Evolutionary conservation across 75 land plant genomes (phyloP), one percentile per base, ranked within the genome.

Genomic region (Sequoiadendron giganteum): DNA sequence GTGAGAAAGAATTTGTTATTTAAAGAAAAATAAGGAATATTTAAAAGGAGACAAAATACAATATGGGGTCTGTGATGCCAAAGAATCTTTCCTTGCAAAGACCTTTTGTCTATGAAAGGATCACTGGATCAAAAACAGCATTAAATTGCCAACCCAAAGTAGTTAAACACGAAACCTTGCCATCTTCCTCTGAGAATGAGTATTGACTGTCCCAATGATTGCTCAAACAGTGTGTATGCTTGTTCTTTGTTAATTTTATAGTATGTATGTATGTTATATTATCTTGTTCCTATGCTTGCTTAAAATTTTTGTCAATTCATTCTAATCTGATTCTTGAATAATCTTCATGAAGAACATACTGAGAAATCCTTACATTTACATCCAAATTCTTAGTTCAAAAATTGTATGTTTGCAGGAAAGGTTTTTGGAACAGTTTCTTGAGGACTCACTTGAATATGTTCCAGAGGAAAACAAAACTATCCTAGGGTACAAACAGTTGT

Each of bases 391-490:
- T 25, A 83, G 36, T 43, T 48, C 13, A 0, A 83, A 40, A 82
- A 0, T 43, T 30, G 13, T 48, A 28, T 48, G 52, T 86, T 61
- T 86, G 45, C 77, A 86, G 87, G 87, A 73, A 36, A 21, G 9
- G 40, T 86, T 86, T 86, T 21, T 86, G 43, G 87, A 86, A 34
- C 68, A 70, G 45, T 86, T 86, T 61, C 47, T 86, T 40, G 87
- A 86, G 77, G 76, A 86, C 45, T 70, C 87, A 34, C 72, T 86
- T 36, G 87, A 86, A 36, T 73, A 86, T 61, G 45, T 86, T 65
- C 39, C 42, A 2, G 76, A 68, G 8, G 78, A 86, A 61, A 56
- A 61, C 68, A 86, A 77, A 43, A 42, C 72, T 86, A 39, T 16
- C 75, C 19, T 86, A 65, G 39, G 61, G 21, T 86, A 86, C 73